Conservation (phyloP, 805 yeast genomes). For the Candida ortonii region DNA sequence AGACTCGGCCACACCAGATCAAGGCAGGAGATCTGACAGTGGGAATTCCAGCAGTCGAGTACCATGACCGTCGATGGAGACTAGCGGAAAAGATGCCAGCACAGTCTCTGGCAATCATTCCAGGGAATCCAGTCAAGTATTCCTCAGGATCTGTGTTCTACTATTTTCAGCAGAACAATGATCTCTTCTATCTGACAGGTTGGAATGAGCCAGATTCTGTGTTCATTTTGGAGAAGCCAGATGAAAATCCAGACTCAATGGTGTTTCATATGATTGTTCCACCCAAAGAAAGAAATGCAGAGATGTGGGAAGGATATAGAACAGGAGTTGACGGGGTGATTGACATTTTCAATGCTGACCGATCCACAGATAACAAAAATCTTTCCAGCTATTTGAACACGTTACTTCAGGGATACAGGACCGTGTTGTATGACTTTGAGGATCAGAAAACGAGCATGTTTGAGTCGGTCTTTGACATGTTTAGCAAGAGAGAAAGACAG, state of each 20-base stretch:
- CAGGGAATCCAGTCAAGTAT: constrained; percentile 69
- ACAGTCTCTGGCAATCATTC: constrained; percentile 66
- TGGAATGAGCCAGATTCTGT: constrained; percentile 88
- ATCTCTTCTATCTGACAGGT: constrained; percentile 83
- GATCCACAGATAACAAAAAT: constrained; percentile 50
- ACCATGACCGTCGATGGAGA: constrained; percentile 64
- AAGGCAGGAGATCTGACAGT: constrained; percentile 81
- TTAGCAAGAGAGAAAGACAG: constrained; percentile 11
- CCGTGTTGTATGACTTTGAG: constrained; percentile 53
- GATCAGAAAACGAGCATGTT: constrained; percentile 17
- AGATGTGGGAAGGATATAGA: constrained; percentile 94
- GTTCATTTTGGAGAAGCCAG: constrained; percentile 61
- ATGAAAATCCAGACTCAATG: constrained; percentile 49
- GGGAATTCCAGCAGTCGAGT: constrained; percentile 82
- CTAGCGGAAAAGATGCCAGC: constrained; percentile 58
- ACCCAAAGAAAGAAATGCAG: constrained; percentile 70
- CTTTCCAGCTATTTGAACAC: constrained; percentile 43
- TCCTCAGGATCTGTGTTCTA: constrained; percentile 91
- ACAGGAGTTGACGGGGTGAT: constrained; percentile 81
- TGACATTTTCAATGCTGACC: constrained; percentile 87
- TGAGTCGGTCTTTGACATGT: constrained; percentile 20
- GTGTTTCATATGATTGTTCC: constrained; percentile 81
- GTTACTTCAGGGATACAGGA: constrained; percentile 46
- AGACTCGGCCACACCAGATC: constrained; percentile 77
- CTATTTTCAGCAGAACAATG: constrained; percentile 89